Evolutionary conservation across 1,284 basidiomycete genomes (phyloP).

Genomic region (Agroathelia rolfsii): DNA sequence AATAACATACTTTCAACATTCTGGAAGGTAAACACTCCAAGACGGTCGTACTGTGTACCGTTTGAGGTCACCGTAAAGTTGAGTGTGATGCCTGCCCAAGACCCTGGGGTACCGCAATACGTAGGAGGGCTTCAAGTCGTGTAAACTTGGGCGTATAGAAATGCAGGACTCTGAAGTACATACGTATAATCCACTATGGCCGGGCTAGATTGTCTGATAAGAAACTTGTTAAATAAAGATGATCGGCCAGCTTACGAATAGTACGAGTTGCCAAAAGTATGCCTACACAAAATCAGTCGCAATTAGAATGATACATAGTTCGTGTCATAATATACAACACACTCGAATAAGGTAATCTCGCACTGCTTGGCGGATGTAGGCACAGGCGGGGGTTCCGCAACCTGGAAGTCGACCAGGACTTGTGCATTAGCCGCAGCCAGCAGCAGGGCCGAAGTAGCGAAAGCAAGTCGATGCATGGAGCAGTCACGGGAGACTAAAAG

Average conservation of each 20-base stretch:
- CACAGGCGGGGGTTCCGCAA: slow-evolving; percentile 57
- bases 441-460: too few relatives aligned
- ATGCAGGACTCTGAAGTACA: too few relatives aligned
- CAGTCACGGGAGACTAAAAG: too few relatives aligned
- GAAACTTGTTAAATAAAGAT: too few relatives aligned
- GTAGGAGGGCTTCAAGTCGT: slow-evolving; percentile 47
- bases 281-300: slow-evolving; percentile 33
- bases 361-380: slow-evolving; percentile 52
- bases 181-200: too few relatives aligned
- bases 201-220: too few relatives aligned
- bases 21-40: slow-evolving; percentile 65
- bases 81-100: slow-evolving; percentile 66
- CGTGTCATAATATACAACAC: slow-evolving; percentile 2
- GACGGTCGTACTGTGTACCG: slow-evolving; percentile 68
- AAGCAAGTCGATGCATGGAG: too few relatives aligned
- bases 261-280: slow-evolving; percentile 66
- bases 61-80: slow-evolving; percentile 74
- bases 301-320: slow-evolving; percentile 2
- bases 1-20: slow-evolving; percentile 58
- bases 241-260: too few relatives aligned
- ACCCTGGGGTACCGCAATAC: slow-evolving; percentile 58
- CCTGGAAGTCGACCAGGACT: slow-evolving; percentile 62
- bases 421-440: slow-evolving; percentile 23
- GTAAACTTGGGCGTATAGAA: slow-evolving; percentile 5
- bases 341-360: slow-evolving; percentile 18